Base-by-base conservation (phyloP, 2,329 filamentous ascomycete species). In the Onygenales sp. region DNA sequence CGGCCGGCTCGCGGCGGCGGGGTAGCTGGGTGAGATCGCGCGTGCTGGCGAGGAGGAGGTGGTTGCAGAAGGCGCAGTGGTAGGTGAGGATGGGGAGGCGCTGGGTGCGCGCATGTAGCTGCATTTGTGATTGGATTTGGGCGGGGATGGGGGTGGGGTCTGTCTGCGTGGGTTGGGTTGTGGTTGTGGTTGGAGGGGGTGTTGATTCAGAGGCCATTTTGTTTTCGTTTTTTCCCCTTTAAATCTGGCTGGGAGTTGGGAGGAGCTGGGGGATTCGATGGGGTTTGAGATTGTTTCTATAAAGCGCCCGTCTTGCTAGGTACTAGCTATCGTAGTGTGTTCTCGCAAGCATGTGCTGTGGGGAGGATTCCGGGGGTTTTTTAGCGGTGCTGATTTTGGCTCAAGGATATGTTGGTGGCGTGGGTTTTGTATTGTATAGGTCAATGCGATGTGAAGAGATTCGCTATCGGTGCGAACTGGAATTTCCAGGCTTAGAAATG, bases 41-140 rank as follows among this genome's bases (percentile, higher is more conserved):
- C 0, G 79, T 80, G 44, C 75, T 83, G 21, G 82, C 78, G 57
- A 87, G 75, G 52, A 86, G 71, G 57, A 86, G 78, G 60, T 83
- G 78, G 45, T 75, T 81, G 75, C 84, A 87, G 64, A 84, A 76
- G 45, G 67, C 66, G 74, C 84, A 87, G 64, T 78, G 81, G 65
- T 82, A 80, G 14, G 78, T 76, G 61, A 73, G 75, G 49, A 79
- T 61, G 59, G 63, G 65, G 51, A 69, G 62, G 41, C 58, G 58
- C 11, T 0, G 3, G 32, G n/a, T 33, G 10, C 27, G 31, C 5
- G 21, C n/a, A 6, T 50, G 47, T 3, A 6, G 9, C n/a, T 49
- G 32, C 10, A n/a, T 39, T 38, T 50, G 48, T 27, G 21, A 3
- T 27, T 27, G 21, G 21, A 27, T 27, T 11, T 41, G 38, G 11